A percentile compares a stretch with the other conserved stretches of the same genome.
phyloP scores from a whole-genome alignment of 306 rosid species.

The Cicer bijugum region DNA sequence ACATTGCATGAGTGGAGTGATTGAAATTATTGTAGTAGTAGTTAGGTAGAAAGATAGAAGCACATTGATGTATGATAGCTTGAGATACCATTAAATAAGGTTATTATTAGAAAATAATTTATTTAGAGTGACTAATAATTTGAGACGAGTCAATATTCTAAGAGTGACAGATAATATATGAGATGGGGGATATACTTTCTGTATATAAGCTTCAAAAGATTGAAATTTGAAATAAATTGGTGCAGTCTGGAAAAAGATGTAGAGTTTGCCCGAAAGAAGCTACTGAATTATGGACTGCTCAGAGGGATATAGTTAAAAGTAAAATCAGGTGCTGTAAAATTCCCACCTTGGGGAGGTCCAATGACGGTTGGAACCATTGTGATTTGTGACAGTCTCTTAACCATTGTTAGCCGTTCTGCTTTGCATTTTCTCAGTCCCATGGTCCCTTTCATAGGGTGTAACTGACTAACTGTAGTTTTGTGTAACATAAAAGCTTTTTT shows the following conservation, averaged over 20 bases:
- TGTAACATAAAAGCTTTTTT: slow-evolving; percentile 30
- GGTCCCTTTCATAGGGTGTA: neutral
- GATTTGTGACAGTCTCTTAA: neutral
- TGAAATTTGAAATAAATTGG: slow-evolving; percentile 14
- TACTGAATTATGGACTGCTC: slow-evolving; percentile 18
- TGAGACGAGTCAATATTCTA: neutral
- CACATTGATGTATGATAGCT: neutral
- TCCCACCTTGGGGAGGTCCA: neutral
- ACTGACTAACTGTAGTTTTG: neutral
- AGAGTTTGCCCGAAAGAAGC: slow-evolving; percentile 5
- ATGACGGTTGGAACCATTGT: neutral
- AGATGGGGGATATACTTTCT: slow-evolving; percentile 18
- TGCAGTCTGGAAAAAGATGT: neutral
- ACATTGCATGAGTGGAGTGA: neutral
- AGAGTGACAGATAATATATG: neutral
- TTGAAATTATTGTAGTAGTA: slow-evolving; percentile 3
- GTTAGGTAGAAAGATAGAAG: neutral
- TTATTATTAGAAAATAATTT: neutral
- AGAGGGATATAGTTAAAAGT: slow-evolving; percentile 2
- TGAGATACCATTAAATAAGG: neutral
- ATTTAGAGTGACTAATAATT: neutral
- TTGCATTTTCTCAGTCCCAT: neutral
- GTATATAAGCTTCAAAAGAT: slow-evolving; percentile 19
- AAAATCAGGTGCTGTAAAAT: neutral
- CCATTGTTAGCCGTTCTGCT: neutral